Percentiles rank a stretch among this genome's conserved stretches.
Evolutionary conservation across 2,329 filamentous ascomycete species (phyloP).

Genomic region (Penicillium expansum): DNA sequence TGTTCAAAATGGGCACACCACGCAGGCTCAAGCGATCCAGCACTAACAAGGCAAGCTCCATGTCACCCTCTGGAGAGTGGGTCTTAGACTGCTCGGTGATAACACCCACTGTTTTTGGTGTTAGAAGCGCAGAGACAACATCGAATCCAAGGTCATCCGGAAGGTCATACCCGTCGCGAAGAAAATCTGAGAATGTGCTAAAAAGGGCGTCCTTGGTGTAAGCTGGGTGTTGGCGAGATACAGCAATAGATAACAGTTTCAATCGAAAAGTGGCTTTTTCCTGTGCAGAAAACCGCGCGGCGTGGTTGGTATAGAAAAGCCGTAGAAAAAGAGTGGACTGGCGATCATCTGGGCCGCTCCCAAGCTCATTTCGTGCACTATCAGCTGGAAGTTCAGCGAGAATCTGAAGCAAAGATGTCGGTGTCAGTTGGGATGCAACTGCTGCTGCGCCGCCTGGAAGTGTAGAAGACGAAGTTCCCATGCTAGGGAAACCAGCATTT

Average conservation of each 20-base stretch:
- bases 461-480: background rate
- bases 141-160: conserved; percentile 34
- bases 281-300: conserved; percentile 29
- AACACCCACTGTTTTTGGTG: conserved; percentile 16
- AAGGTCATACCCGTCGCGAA: conserved; percentile 35
- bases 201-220: conserved; percentile 39
- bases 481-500: background rate
- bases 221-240: conserved; percentile 38
- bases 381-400: conserved; percentile 33
- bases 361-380: conserved; percentile 36
- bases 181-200: conserved; percentile 35
- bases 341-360: conserved; percentile 36
- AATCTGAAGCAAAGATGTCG: conserved; percentile 25
- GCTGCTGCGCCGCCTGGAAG: background rate
- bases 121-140: conserved; percentile 40
- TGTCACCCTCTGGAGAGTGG: conserved; percentile 25
- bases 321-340: conserved; percentile 45
- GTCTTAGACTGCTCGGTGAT: conserved; percentile 6
- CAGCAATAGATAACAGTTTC: conserved; percentile 39
- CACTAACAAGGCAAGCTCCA: conserved; percentile 41
- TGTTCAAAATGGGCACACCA: conserved; percentile 41
- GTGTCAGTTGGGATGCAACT: conserved; percentile 13
- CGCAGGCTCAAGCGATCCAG: conserved; percentile 44
- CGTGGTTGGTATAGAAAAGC: conserved; percentile 36
- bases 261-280: conserved; percentile 34